Percentiles rank a stretch among this genome's conserved stretches.
Evolutionary conservation across 345 rosid genomes (phyloP).

Genomic region (Corymbia maculata): DNA sequence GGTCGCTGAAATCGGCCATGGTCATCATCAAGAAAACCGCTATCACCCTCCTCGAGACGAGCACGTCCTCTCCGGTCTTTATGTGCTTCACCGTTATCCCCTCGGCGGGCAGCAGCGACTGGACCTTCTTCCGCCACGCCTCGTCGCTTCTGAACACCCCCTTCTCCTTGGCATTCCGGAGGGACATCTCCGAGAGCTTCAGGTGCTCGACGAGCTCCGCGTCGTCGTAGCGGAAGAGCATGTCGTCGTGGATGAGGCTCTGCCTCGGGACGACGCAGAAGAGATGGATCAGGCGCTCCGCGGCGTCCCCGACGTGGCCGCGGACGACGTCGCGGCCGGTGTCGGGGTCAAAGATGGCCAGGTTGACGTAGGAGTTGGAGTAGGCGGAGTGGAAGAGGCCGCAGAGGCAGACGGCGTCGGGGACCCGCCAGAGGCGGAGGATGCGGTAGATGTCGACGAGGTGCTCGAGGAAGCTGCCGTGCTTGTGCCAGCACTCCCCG

Average conservation of each 20-base stretch:
- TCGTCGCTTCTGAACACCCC: constrained; percentile 50
- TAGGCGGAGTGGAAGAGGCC: constrained; percentile 96
- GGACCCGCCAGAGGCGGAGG: constrained; percentile 76
- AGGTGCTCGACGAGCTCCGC: constrained; percentile 67
- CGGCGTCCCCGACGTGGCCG: constrained; percentile 67
- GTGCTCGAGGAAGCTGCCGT: constrained; percentile 88
- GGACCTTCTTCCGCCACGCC: constrained; percentile 75
- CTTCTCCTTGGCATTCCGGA: constrained; percentile 49
- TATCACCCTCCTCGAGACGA: constrained; percentile 56
- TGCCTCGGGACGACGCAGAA: constrained; percentile 85
- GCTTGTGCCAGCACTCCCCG: constrained; percentile 99
- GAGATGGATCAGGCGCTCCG: constrained; percentile 76
- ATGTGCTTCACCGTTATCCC: constrained; percentile 64
- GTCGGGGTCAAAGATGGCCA: constrained; percentile 81
- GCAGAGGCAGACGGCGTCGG: constrained; percentile 74
- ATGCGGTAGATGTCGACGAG: constrained; percentile 72
- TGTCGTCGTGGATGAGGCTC: constrained; percentile 70
- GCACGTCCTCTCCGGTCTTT: constrained; percentile 65
- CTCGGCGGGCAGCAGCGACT: constrained; percentile 38
- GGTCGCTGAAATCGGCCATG: constrained; percentile 93
- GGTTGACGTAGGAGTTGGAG: constrained; percentile 85
- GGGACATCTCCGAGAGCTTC: constrained; percentile 35
- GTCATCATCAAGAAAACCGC: constrained; percentile 71
- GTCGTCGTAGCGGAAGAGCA: constrained; percentile 67
- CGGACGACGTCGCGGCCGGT: constrained; percentile 84